phyloP scores from a whole-genome alignment of 1,284 basidiomycete species.

The Ceratobasidium sp. region DNA sequence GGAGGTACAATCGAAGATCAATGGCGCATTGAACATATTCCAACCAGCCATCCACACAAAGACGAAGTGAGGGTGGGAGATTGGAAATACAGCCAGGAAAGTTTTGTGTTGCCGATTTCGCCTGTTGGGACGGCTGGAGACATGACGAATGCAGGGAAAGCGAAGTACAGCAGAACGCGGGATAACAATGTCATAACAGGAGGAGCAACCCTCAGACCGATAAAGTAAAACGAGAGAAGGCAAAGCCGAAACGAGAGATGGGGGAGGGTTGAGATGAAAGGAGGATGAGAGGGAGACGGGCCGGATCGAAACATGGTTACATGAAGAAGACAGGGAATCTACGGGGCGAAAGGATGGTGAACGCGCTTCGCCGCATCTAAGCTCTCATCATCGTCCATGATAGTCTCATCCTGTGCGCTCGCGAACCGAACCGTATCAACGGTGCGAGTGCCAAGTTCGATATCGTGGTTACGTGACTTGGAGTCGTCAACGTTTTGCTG shows the following conservation, averaged over 20 bases:
- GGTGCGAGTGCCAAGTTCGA: slow-evolving; percentile 39
- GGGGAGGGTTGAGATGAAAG: background rate
- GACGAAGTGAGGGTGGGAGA: slow-evolving; percentile 3
- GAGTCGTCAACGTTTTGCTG: slow-evolving; percentile 42
- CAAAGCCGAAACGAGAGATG: slow-evolving; percentile 8
- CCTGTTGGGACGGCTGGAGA: too few species aligned
- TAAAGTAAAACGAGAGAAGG: slow-evolving; percentile 16
- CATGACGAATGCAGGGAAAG: background rate
- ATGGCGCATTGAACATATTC: background rate
- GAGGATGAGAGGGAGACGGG: background rate
- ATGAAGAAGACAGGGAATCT: background rate
- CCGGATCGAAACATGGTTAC: background rate
- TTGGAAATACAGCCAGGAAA: background rate
- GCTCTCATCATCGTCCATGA: slow-evolving; percentile 37
- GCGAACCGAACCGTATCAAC: slow-evolving; percentile 42
- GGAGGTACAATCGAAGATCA: slow-evolving; percentile 7
- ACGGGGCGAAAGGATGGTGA: slow-evolving; percentile 44
- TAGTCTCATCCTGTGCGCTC: slow-evolving; percentile 27
- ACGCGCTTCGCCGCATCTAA: slow-evolving; percentile 28
- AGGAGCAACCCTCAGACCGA: background rate
- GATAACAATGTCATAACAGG: slow-evolving; percentile 5
- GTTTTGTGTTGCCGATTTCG: background rate
- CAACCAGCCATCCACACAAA: slow-evolving; percentile 1
- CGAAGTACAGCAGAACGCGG: background rate
- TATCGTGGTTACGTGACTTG: slow-evolving; percentile 37